Evolutionary conservation across 805 yeast species (phyloP), one percentile per base, ranked within the genome.

Genomic region (Hanseniaspora occidentalis): DNA sequence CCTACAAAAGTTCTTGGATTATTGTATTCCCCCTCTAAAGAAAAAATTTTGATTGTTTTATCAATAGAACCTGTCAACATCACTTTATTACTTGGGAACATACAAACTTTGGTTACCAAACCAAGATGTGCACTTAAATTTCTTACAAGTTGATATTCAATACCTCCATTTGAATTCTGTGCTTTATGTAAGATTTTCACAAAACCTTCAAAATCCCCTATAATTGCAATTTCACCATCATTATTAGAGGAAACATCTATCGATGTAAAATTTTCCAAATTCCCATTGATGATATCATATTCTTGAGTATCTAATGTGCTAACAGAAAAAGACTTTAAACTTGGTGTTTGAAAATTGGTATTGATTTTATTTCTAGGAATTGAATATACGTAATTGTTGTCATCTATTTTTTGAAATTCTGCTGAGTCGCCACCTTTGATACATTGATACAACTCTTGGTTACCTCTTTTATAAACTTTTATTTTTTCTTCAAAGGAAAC

Each of bases 61-160:
- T 84, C 94, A 19, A 64, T 53, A 1, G 85, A 80, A 4, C 71
- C 65, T 1, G 80, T 69, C 19, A 80, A 50, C 1, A 75, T 50
- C 11, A 79, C 92, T 49, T 70, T 60, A 3, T 75, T 74, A 13
- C 84, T 75, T 0, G 92, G 84, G 52, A 83, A 80, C 40, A 77
- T 67, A 40, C 44, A 35, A 2, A 71, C 49, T 3, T 62, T 57
- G 1, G 65, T 51, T 1, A 81, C 61, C 36, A 73, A 70, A 23
- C 62, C 49, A 21, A 52, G 56, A 58, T 82, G 92, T 1, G 81
- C 83, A 2, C 51, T 56, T 4, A 66, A 43, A 1, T 36, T 39
- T 35, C 50, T 34, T 42, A 44, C n/a, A 38, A 24, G 21, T 22
- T 33, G 24, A 39, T 29, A 33, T 43, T 47, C n/a, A n/a, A 17